Conservation (phyloP, 148 eudicot species). For the Cornus kousa region DNA sequence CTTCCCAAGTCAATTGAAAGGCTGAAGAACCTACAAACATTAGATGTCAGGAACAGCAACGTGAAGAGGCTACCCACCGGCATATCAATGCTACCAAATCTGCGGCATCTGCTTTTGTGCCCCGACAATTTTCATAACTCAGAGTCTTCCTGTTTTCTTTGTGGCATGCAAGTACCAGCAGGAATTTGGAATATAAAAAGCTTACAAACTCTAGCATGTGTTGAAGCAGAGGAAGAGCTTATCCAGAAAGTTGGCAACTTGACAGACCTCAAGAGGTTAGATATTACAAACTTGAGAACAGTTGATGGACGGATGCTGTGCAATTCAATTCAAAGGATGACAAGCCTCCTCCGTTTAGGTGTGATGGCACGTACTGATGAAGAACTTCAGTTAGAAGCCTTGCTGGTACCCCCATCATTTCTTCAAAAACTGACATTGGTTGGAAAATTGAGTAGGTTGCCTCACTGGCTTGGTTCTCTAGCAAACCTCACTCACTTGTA, state of each 20-base stretch:
- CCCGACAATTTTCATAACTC: background rate
- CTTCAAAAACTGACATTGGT: conserved; percentile 28
- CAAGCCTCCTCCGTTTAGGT: conserved; percentile 24
- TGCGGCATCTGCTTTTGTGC: conserved; percentile 29
- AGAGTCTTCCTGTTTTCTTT: background rate
- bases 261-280: conserved; percentile 31
- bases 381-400: conserved; percentile 21
- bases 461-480: conserved; percentile 27
- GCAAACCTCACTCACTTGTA: conserved; percentile 23
- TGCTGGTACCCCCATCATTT: conserved; percentile 19
- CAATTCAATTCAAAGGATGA: conserved; percentile 26
- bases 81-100: conserved; percentile 20
- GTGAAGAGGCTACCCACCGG: conserved; percentile 24
- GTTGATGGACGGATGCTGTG: conserved; percentile 26
- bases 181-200: conserved; percentile 19
- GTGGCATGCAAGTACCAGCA: conserved; percentile 23
- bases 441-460: conserved; percentile 23
- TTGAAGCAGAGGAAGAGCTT: conserved; percentile 30
- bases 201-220: conserved; percentile 28
- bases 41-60: conserved; percentile 27
- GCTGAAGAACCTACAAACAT: conserved; percentile 31
- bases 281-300: conserved; percentile 19
- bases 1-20: conserved; percentile 30
- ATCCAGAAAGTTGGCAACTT: conserved; percentile 20
- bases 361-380: conserved; percentile 11